Evolutionary conservation across 2,329 filamentous ascomycete genomes (phyloP), one percentile per base, ranked within the genome.

Genomic region (Shiraia bambusicola): DNA sequence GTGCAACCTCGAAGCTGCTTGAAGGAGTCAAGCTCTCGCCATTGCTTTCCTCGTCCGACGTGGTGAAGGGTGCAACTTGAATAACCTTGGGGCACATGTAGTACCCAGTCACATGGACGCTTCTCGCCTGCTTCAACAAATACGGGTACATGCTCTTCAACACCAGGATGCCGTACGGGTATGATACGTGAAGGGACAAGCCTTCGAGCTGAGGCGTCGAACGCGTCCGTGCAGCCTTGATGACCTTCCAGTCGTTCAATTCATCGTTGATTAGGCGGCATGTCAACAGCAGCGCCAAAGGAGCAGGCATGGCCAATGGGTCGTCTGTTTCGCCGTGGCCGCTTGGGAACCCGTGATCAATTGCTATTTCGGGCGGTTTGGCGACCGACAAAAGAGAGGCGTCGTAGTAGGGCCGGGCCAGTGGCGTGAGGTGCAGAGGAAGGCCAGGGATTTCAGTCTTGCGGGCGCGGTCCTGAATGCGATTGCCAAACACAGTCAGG

Each of bases 131-230:
- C n/a, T 58, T 59, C 8, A 72, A 54, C 7, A 74, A 61, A 26
- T 63, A 60, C 3, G 71, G 71, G 29, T 69, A 69, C 11, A 63
- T 44, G 19, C 50, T 61, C 43, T 66, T 66, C 61, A 72, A 32
- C 40, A 71, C 42, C 52, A 73, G 36, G 50, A 75, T 52, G 34
- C 72, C 66, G 34, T 70, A 50, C 1, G 72, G 69, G 47, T 72
- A 70, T 7, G 63, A 55, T 34, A 75, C 50, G 49, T 69, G 69
- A 14, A 73, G 54, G 37, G 73, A 71, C 38, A 72, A 60, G 42
- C 57, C 46, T 37, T 58, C 44, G 15, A 31, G 9, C 3, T 33
- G 11, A 8, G n/a, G 14, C 32, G 19, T 15, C 28, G 43, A 42
- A 25, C 32, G 51, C 27, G 50, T 43, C 34, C 40, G 49, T 45